Percentiles rank a stretch among this genome's conserved stretches.
phyloP scores from a whole-genome alignment of 2,329 filamentous ascomycete species.

The Pyrenochaeta sp. region DNA sequence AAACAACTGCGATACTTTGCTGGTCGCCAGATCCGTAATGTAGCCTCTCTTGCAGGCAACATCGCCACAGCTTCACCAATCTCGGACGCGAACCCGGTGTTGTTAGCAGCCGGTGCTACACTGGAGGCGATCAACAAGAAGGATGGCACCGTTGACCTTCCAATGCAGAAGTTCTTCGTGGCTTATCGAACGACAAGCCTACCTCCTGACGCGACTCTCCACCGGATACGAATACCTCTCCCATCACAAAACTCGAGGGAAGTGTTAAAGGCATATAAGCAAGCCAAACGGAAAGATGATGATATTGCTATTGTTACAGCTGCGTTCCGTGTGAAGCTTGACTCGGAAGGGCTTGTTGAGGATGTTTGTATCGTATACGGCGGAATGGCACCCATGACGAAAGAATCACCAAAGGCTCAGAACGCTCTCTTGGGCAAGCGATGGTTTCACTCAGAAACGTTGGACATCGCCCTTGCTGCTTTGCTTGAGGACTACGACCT shows the following conservation, averaged over 20 bases:
- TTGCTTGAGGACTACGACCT: constrained; percentile 86
- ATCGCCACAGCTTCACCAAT: constrained; percentile 93
- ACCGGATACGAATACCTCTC: constrained; percentile 81
- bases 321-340: constrained; percentile 77
- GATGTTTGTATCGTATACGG: constrained; percentile 85
- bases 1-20: constrained; percentile 96
- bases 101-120: constrained; percentile 83
- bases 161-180: constrained; percentile 88
- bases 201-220: constrained; percentile 79
- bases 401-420: constrained; percentile 78
- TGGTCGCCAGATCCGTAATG: constrained; percentile 92
- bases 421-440: constrained; percentile 76
- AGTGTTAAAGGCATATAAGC: constrained; percentile 88
- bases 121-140: constrained; percentile 77
- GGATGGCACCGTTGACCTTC: constrained; percentile 65
- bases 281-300: constrained; percentile 94
- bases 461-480: constrained; percentile 85
- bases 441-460: constrained; percentile 79
- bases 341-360: constrained; percentile 72
- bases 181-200: constrained; percentile 87
- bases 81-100: constrained; percentile 90
- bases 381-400: constrained; percentile 90
- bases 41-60: constrained; percentile 92
- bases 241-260: constrained; percentile 72
- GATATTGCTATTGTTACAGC: constrained; percentile 97